Conservation (phyloP, 257 asterid species). For the Cinchona pubescens region DNA sequence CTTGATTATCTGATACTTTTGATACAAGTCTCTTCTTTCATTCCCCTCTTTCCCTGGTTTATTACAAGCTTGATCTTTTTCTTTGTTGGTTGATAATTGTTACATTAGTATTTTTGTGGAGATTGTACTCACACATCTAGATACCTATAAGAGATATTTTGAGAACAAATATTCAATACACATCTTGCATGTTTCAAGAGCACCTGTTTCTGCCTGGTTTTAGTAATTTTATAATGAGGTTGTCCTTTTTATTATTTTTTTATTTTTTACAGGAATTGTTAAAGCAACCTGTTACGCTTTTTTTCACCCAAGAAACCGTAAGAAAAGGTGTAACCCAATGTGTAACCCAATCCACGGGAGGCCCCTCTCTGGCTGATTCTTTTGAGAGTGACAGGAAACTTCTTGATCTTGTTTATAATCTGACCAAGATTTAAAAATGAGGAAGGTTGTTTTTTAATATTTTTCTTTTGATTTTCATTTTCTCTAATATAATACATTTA, state of each 20-base stretch:
- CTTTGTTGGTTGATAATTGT: neutral
- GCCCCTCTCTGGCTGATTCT: slow-evolving; percentile 35
- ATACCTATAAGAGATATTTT: no score
- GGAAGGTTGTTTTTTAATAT: slow-evolving; percentile 38
- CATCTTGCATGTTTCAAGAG: no score
- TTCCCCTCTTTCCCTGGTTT: neutral
- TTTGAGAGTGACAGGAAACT: slow-evolving; percentile 47
- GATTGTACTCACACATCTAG: no score
- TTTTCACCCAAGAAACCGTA: slow-evolving; percentile 54
- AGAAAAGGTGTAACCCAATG: slow-evolving; percentile 35
- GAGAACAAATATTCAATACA: no score
- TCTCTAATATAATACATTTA: neutral
- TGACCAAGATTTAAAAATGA: slow-evolving; percentile 40
- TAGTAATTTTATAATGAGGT: neutral
- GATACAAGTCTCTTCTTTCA: neutral
- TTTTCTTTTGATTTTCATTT: slow-evolving; percentile 3
- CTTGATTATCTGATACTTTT: neutral
- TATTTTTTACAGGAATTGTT: slow-evolving; percentile 51
- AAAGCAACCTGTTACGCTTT: slow-evolving; percentile 68
- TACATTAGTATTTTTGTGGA: neutral
- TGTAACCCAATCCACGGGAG: slow-evolving; percentile 29
- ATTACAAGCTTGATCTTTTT: neutral
- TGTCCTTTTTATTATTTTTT: neutral
- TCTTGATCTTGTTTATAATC: slow-evolving; percentile 45
- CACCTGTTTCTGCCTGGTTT: no score